Base-by-base conservation (phyloP, 805 yeast species). In the Ogataea degrootiae region DNA sequence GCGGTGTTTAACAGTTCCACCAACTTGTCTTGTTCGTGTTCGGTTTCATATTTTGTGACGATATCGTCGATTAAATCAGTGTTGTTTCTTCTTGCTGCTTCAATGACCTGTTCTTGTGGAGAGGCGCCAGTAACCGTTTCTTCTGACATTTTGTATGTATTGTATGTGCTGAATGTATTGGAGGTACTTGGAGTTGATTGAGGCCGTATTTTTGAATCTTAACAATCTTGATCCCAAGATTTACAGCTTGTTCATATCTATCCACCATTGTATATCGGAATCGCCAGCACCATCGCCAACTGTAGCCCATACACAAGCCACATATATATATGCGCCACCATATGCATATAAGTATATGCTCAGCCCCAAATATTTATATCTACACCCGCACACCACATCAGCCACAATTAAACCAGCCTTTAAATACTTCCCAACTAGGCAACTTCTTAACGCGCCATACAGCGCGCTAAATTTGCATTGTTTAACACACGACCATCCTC, bases 11-110 rank as follows among this genome's bases (percentile, higher is more conserved):
- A 76, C 47, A 88, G 62, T 9, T 58, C 52, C 14, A 76, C 65
- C 44, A 79, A 61, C 42, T 68, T 62, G 3, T 52, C 68, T 6
- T 69, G 69, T 54, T 73, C 74, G 11, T 69, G 69, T 54, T 73
- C 74, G 11, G 54, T 60, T 8, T 52, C 46, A 7, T 56, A 54
- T 26, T 52, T 48, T 6, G 49, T 68, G 33, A 84, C 67, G 44
- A 90, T 75, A 17, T 77, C 70, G 33, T 76, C 72, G 41, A 90
- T 68, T 43, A 92, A 75, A 51, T 88, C 96, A 3, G 80, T 76
- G 64, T 92, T 94, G 72, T 92, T 87, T 66, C 97, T 75, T 62
- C 98, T 82, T 8, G 95, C 83, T 3, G 92, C 83, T 56, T 92
- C 97, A 39, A 94, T 72, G 41, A 92, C 67, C 69, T 88, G 96